phyloP scores from a whole-genome alignment of 169 alveolate species.

The Cryptosporidium sp. region DNA sequence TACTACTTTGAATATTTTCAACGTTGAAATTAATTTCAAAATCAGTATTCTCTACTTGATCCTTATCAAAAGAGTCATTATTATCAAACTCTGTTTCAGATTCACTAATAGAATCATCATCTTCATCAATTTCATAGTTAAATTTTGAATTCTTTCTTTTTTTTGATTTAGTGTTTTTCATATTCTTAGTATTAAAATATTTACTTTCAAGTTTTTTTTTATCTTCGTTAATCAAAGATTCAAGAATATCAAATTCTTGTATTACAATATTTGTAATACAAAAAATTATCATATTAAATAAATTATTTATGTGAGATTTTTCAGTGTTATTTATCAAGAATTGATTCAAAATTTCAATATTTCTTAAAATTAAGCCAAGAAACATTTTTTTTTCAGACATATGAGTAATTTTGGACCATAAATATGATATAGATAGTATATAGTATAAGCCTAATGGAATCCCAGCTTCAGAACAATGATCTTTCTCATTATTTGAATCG shows the following conservation, averaged over 20 bases:
- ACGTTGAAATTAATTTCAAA: neutral
- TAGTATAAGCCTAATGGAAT: constrained; percentile 24
- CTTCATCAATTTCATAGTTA: neutral
- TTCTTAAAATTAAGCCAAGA: constrained; percentile 6
- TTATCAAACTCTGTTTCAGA: constrained; percentile 24
- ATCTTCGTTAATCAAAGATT: neutral
- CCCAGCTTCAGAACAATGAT: neutral
- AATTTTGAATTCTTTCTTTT: neutral
- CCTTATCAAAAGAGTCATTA: neutral
- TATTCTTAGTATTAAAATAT: neutral
- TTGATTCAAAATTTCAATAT: neutral
- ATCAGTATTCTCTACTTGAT: neutral
- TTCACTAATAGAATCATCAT: neutral
- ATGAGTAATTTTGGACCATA: constrained; percentile 32
- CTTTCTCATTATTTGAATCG: neutral
- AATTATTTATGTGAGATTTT: neutral
- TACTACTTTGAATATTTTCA: neutral
- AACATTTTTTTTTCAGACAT: constrained; percentile 16
- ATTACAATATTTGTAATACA: constrained; percentile 29
- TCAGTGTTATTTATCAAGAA: neutral
- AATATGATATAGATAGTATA: constrained; percentile 27
- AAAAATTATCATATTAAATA: constrained; percentile 27
- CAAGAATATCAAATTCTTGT: constrained; percentile 36
- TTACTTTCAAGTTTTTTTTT: neutral
- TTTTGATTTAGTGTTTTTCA: neutral